A percentile compares a stretch with the other conserved stretches of the same genome.
Conservation (phyloP, 1,284 basidiomycete species). For the Trichosporon coremiiforme region DNA sequence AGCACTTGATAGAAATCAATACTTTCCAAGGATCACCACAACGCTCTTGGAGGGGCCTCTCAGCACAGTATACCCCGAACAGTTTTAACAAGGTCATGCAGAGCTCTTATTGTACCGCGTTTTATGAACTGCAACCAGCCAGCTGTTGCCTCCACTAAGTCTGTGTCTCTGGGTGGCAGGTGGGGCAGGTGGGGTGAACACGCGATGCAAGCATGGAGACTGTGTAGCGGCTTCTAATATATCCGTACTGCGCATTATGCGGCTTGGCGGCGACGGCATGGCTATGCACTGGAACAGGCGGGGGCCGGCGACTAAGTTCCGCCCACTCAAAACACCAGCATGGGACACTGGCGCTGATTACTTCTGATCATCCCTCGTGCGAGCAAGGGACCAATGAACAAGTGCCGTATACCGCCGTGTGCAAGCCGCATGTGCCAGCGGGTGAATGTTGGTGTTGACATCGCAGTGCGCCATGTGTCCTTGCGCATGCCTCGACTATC, state of each 20-base stretch:
- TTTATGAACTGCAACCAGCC: not conserved
- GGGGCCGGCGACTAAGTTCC: not conserved
- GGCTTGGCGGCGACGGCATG: no score
- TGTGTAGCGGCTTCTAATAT: no score
- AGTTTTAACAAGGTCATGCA: constrained; percentile 17
- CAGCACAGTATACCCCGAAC: constrained; percentile 8
- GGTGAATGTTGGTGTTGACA: no score
- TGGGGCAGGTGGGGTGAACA: no score
- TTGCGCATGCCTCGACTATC: no score
- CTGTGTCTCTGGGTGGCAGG: no score
- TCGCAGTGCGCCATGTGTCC: no score
- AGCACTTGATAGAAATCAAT: constrained; percentile 16
- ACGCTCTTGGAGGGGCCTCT: not conserved
- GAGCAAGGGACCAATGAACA: not conserved
- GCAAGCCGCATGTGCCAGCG: no score
- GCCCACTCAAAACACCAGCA: not conserved
- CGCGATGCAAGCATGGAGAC: no score
- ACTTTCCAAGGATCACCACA: not conserved
- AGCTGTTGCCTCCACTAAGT: no score
- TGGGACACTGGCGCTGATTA: not conserved
- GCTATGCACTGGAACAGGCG: constrained; percentile 8
- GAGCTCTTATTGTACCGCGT: constrained; percentile 9
- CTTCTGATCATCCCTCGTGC: not conserved
- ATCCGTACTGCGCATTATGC: no score
- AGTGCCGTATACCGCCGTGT: not conserved